Base-by-base conservation (phyloP, 768 basidiomycete genomes). In the Cystobasidium tubakii region DNA sequence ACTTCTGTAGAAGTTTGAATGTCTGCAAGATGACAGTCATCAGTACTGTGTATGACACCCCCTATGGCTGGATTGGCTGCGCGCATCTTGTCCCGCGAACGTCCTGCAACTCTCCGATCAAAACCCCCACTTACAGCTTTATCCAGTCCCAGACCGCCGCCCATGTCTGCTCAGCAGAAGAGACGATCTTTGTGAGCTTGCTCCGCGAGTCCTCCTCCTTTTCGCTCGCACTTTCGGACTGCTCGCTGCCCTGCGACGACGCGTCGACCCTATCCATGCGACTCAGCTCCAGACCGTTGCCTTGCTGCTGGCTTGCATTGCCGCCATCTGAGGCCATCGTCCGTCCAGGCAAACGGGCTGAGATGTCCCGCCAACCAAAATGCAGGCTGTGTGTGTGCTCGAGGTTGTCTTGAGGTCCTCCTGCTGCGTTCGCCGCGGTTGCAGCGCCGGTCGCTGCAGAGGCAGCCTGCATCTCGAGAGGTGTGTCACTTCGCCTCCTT, bases 1-100 rank as follows among this genome's bases (percentile, higher is more conserved):
- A 60, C 57, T 43, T 39, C 63, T 39, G 63, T 65, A 65, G 63
- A 65, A 65, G 63, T 65, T 65, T 12, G 63, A 36, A 29, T 65
- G 63, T 23, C 63, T 65, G 63, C 6, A 7, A 25, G 23, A 17
- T 13, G 6, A 60, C 10, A 13, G 6, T 7, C 12, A 25, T 60
- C 25, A 34, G 15, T 15, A 10, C 3, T 1, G 6, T 60, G 33
- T 15, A 60, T 29, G 10, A 7, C 21, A 54, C 27, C 53, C 6
- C n/a, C 53, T 54, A 54, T 15, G 15, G 39, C 6, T 6, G 39
- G 7, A 39, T 6, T 39, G 6, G 39, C 39, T 39, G 39, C 39
- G 7, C 39, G 39, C 15, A 15, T 15, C 7, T 6, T 6, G 39
- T 39, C 39, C 6, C 15, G 39, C 39, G 39, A 39, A 39, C 39